Conservation (phyloP, 2,329 filamentous ascomycete species). For the Fusarium udum region DNA sequence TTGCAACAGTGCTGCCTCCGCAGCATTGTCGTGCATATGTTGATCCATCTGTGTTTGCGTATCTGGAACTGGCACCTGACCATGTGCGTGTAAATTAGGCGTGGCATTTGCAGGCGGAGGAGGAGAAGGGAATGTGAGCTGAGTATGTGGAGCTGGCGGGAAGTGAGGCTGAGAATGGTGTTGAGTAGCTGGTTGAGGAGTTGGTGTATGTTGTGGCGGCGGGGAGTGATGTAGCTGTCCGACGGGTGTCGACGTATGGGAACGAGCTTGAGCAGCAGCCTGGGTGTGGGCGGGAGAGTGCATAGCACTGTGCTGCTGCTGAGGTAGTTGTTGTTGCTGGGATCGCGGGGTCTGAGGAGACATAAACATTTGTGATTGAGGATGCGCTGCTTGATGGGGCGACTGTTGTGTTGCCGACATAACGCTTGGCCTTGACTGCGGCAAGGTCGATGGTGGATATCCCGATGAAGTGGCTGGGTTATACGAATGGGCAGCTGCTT, state of each 20-base stretch:
- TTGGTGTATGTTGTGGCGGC: conserved; percentile 38
- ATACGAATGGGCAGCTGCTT: conserved; percentile 24
- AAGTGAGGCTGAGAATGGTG: conserved; percentile 29
- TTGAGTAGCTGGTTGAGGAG: conserved; percentile 30
- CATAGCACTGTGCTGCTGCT: conserved; percentile 30
- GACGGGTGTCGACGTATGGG: conserved; percentile 42
- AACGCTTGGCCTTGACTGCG: conserved; percentile 40
- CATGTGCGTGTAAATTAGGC: conserved; percentile 37
- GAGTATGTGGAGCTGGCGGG: conserved; percentile 25
- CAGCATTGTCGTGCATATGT: conserved; percentile 46
- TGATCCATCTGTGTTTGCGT: conserved; percentile 34
- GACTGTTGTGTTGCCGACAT: conserved; percentile 46
- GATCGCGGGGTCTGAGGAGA: conserved; percentile 44
- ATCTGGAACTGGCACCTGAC: conserved; percentile 30
- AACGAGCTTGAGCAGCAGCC: conserved; percentile 34
- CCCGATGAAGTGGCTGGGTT: conserved; percentile 35
- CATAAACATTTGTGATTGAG: conserved; percentile 44
- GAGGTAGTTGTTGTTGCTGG: conserved; percentile 34
- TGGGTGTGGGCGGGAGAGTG: conserved; percentile 39
- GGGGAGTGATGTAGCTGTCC: conserved; percentile 40
- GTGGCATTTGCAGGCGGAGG: conserved; percentile 28
- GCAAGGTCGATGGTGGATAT: conserved; percentile 42
- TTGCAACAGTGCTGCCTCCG: conserved; percentile 49
- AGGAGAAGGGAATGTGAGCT: conserved; percentile 33
- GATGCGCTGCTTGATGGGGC: conserved; percentile 36